Percentiles rank a stretch among this genome's conserved stretches.
These are phyloP conservation scores for Aspergillus coremiiformis DNA, from an alignment of 495 filamentous ascomycete species.

Conservation along the genomic window DNA sequence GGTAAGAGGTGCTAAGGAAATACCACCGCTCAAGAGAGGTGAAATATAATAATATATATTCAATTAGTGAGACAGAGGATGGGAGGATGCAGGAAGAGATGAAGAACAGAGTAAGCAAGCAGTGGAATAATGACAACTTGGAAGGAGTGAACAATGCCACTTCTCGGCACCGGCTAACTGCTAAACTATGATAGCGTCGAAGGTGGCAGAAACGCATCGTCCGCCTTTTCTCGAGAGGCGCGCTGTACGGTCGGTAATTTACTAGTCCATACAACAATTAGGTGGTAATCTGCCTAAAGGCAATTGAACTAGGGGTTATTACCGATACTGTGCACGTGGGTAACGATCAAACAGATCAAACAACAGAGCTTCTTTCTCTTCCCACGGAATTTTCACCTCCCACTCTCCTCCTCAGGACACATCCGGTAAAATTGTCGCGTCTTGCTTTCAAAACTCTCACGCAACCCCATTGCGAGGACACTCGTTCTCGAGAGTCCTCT, in stretches of 20 bases:
- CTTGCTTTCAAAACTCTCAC: constrained; percentile 4
- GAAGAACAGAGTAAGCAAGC: background rate
- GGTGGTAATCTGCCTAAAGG: too few relatives aligned
- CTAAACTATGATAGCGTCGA: constrained; percentile 12
- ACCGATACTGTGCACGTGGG: constrained; percentile 7
- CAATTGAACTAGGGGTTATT: too few relatives aligned
- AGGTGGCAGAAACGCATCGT: constrained; percentile 39
- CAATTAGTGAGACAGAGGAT: constrained; percentile 8
- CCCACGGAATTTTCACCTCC: constrained; percentile 32
- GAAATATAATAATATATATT: background rate
- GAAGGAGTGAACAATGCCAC: background rate
- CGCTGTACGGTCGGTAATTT: background rate
- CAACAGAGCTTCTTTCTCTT: constrained; percentile 9
- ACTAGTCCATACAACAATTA: too few relatives aligned
- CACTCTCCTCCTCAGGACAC: constrained; percentile 10
- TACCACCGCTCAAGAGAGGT: background rate
- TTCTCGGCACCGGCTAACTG: background rate
- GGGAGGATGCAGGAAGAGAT: background rate
- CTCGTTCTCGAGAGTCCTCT: constrained; percentile 27
- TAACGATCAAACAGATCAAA: constrained; percentile 14
- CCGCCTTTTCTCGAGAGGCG: constrained; percentile 6
- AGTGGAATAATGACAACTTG: background rate
- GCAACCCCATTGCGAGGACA: constrained; percentile 14
- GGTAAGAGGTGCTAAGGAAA: constrained; percentile 7
- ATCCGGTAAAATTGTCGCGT: constrained; percentile 4